Base-by-base conservation (phyloP, 768 basidiomycete species). In the Psilocybe azurescens region DNA sequence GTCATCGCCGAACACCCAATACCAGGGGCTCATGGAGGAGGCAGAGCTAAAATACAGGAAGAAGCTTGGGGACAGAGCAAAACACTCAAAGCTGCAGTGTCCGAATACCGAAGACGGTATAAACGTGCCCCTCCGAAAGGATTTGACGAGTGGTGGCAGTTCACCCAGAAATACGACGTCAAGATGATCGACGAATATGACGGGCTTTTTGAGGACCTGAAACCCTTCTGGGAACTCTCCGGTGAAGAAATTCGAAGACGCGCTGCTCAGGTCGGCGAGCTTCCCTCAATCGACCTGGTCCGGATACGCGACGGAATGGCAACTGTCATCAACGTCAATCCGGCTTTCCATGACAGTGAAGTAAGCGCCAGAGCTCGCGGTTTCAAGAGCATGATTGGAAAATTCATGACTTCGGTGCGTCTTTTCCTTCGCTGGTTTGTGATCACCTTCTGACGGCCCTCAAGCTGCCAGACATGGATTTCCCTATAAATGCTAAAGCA, bases 141-240 rank as follows among this genome's bases (percentile, higher is more conserved):
- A 1, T 99, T 99, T 65, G 96, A 95, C 70, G 77, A 83, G 30
- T 98, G 97, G 97, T 97, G 88, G 85, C 71, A 75, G 49, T 98
- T 94, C 74, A 91, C 89, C 13, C 77, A 83, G 72, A 79, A 86
- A 59, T 84, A 94, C 74, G 76, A 84, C 5, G 89, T 93, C 51
- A 85, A 88, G 67, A 86, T 99, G 76, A 80, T 91, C 4, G 97
- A 99, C 73, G 97, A 99, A 72, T 98, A 94, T 69, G 93, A 94
- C 61, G 82, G 84, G 4, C 81, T 97, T n/a, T 70, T 85, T 36
- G 80, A 83, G 56, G 97, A 99, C 72, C 76, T 99, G 53, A 86
- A 82, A 24, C 95, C 96, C 1, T 99, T 95, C 74, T 94, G 91
- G 89, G 73, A 82, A 7, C 70, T 97, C 39, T 79, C 83, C 6